Conservation (phyloP, 148 eudicot species). For the Nepenthes gracilis region DNA sequence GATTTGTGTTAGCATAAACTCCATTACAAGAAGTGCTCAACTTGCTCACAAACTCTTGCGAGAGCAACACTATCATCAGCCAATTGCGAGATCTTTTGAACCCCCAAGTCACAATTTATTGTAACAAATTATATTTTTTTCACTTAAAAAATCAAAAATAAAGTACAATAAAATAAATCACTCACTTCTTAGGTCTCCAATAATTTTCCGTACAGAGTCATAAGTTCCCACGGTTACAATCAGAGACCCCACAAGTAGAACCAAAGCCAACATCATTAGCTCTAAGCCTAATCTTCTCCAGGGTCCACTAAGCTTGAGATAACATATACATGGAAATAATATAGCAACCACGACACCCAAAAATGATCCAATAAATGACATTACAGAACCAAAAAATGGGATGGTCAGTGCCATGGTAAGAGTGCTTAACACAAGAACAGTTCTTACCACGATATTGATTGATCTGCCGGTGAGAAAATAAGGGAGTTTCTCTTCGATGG, state of each 20-base stretch:
- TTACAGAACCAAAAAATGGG: constrained; percentile 57
- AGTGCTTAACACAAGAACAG: constrained; percentile 37
- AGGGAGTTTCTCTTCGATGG: constrained; percentile 22
- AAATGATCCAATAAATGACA: constrained; percentile 55
- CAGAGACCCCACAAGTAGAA: constrained; percentile 23
- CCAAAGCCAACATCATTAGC: constrained; percentile 18
- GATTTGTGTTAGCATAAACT: too few species aligned
- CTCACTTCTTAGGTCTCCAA: neutral
- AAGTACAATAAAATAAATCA: too few species aligned
- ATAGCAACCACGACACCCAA: constrained; percentile 36
- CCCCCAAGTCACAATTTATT: too few species aligned
- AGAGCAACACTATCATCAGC: too few species aligned
- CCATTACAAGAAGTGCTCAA: too few species aligned
- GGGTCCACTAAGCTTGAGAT: constrained; percentile 33
- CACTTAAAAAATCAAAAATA: too few species aligned
- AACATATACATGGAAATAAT: constrained; percentile 52
- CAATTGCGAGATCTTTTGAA: too few species aligned
- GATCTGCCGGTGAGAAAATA: neutral
- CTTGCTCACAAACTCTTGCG: too few species aligned
- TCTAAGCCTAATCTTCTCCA: constrained; percentile 20
- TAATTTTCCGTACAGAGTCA: constrained; percentile 28
- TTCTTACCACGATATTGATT: constrained; percentile 9
- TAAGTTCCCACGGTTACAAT: constrained; percentile 40
- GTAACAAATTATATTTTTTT: too few species aligned
- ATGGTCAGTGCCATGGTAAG: constrained; percentile 35